These are phyloP conservation scores for Cladorrhinum samala DNA, from an alignment of 495 filamentous ascomycete genomes.

Conservation along the genomic window DNA sequence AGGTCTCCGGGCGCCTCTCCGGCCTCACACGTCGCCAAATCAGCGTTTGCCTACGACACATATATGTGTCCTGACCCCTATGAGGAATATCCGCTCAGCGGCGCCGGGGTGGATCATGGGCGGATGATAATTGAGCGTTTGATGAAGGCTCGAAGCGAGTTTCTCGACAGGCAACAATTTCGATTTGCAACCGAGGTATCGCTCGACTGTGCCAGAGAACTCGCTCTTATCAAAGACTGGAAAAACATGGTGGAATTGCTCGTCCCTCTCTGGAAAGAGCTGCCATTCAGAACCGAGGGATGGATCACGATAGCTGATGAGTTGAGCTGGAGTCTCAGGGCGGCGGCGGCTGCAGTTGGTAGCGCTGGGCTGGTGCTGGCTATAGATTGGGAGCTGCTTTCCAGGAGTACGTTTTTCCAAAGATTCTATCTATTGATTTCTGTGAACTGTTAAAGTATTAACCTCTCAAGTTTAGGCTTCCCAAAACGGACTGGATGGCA, in stretches of 20 bases:
- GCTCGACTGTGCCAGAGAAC: constrained; percentile 62
- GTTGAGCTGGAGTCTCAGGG: constrained; percentile 65
- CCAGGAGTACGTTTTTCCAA: constrained; percentile 54
- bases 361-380: constrained; percentile 61
- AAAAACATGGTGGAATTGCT: constrained; percentile 60
- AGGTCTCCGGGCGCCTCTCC: constrained; percentile 59
- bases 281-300: constrained; percentile 68
- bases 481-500: constrained; percentile 53
- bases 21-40: constrained; percentile 59
- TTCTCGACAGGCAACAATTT: constrained; percentile 53
- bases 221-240: constrained; percentile 58
- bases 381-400: constrained; percentile 81
- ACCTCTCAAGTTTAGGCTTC: constrained; percentile 47
- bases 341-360: constrained; percentile 59
- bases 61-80: constrained; percentile 78
- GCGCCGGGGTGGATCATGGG: constrained; percentile 58
- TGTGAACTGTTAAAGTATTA: no score
- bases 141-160: constrained; percentile 57
- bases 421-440: no score
- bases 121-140: constrained; percentile 54
- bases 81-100: constrained; percentile 56
- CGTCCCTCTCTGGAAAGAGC: constrained; percentile 61
- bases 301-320: constrained; percentile 76
- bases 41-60: constrained; percentile 70
- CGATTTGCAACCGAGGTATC: constrained; percentile 63